Percentiles rank a stretch among this genome's conserved stretches.
These are phyloP conservation scores for Geum urbanum DNA, from an alignment of 306 rosid genomes.

Conservation along the genomic window DNA sequence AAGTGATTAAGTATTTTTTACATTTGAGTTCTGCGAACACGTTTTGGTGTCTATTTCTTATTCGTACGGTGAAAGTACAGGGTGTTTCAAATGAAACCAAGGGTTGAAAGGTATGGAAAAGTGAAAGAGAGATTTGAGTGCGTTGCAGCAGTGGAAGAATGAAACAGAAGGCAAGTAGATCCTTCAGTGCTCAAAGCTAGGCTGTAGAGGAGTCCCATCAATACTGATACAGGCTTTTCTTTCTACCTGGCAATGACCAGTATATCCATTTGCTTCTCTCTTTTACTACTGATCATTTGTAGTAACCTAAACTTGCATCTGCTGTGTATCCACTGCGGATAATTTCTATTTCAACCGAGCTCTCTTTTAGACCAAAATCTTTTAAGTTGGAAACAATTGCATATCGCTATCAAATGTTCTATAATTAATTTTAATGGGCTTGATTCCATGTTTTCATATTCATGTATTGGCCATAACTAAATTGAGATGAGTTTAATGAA, in stretches of 20 bases:
- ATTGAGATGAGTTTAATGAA: too few relatives aligned
- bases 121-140: constrained; percentile 31
- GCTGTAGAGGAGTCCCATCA: constrained; percentile 5
- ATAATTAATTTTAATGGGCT: too few relatives aligned
- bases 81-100: constrained; percentile 17
- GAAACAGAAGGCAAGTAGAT: constrained; percentile 28
- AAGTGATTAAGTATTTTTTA: constrained; percentile 10
- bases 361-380: too few relatives aligned
- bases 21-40: constrained; percentile 19
- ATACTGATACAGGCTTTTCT: neutral
- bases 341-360: neutral
- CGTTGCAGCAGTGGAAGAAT: constrained; percentile 16
- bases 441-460: too few relatives aligned
- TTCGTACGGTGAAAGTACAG: constrained; percentile 56
- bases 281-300: neutral
- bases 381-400: too few relatives aligned
- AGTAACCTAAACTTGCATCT: too few relatives aligned
- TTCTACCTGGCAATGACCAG: constrained; percentile 6
- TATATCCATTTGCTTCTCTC: constrained; percentile 8
- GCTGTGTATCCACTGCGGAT: too few relatives aligned
- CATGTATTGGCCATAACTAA: too few relatives aligned
- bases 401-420: too few relatives aligned
- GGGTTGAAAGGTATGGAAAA: constrained; percentile 9
- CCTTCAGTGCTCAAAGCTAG: neutral
- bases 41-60: constrained; percentile 22